Evolutionary conservation across 2,329 filamentous ascomycete genomes (phyloP).

Genomic region (Reticulascus tulasneorum): DNA sequence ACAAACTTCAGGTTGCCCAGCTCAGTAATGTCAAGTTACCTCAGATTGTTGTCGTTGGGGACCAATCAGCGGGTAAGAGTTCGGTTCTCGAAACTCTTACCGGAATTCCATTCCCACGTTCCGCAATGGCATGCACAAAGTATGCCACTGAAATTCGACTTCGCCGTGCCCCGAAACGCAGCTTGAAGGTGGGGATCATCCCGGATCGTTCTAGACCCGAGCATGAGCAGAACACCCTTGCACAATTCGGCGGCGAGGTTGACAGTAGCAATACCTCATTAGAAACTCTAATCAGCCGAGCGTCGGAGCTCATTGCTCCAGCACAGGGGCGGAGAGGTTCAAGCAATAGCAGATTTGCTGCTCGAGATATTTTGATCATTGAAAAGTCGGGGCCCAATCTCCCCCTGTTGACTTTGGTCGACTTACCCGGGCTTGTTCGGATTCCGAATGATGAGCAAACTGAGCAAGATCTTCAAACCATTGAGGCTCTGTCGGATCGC

Average conservation of each 20-base stretch:
- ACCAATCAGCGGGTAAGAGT: conserved; percentile 62
- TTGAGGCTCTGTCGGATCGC: conserved; percentile 45
- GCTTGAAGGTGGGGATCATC: conserved; percentile 50
- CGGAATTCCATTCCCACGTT: conserved; percentile 56
- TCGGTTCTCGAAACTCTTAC: conserved; percentile 62
- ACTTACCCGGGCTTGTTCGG: conserved; percentile 56
- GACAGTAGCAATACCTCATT: conserved; percentile 41
- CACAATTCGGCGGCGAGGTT: conserved; percentile 44
- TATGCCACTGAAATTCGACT: conserved; percentile 58
- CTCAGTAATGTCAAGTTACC: conserved; percentile 51
- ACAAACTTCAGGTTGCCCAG: conserved; percentile 50
- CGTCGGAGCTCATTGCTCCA: conserved; percentile 46
- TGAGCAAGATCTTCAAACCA: conserved; percentile 47
- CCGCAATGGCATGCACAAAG: conserved; percentile 57
- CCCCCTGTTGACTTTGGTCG: conserved; percentile 57
- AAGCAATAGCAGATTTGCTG: conserved; percentile 46
- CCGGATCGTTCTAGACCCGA: conserved; percentile 45
- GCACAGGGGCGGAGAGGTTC: too few relatives aligned
- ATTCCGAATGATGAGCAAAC: conserved; percentile 51
- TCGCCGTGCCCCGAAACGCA: conserved; percentile 40
- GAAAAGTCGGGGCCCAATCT: conserved; percentile 56
- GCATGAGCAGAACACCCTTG: conserved; percentile 42
- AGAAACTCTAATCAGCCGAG: conserved; percentile 46
- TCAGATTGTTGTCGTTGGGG: conserved; percentile 61
- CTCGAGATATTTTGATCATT: conserved; percentile 51